These are phyloP conservation scores for Globisporangium radiosum DNA, from an alignment of 352 stramenopile species.

Conservation along the genomic window DNA sequence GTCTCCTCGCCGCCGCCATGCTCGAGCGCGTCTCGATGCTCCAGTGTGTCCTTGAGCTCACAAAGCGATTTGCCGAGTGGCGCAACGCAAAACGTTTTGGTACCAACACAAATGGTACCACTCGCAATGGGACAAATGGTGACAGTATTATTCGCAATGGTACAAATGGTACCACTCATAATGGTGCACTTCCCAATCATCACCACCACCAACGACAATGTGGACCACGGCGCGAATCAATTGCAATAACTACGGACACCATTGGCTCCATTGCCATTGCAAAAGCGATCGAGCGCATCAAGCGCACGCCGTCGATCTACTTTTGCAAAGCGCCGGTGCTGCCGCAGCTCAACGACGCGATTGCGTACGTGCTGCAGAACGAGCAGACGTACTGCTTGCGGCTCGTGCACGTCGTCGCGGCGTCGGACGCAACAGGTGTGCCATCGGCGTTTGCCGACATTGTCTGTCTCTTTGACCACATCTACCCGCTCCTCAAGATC, in stretches of 20 bases:
- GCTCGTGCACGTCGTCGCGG: slow-evolving; percentile 65
- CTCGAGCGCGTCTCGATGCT: slow-evolving; percentile 53
- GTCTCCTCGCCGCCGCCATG: slow-evolving; percentile 52
- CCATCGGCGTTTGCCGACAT: slow-evolving; percentile 27
- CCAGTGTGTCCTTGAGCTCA: slow-evolving; percentile 39
- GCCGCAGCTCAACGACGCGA: slow-evolving; percentile 88
- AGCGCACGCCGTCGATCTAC: slow-evolving; percentile 83
- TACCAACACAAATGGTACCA: background rate
- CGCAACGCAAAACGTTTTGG: background rate
- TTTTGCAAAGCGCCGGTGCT: slow-evolving; percentile 87
- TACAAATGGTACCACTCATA: too few species aligned
- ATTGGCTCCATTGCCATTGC: slow-evolving; percentile 52
- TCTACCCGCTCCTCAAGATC: slow-evolving; percentile 85
- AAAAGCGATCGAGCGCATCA: slow-evolving; percentile 69
- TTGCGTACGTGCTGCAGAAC: slow-evolving; percentile 87
- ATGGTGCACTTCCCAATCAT: too few species aligned
- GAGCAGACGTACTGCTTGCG: slow-evolving; percentile 85
- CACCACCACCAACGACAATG: too few species aligned
- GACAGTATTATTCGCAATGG: too few species aligned
- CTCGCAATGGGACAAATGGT: too few species aligned
- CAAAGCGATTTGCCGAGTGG: slow-evolving; percentile 23
- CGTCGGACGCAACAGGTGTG: slow-evolving; percentile 11
- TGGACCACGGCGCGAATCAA: too few species aligned
- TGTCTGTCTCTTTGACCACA: slow-evolving; percentile 64
- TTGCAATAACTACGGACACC: slow-evolving; percentile 10